Conservation (phyloP, 345 rosid species). For the Syzygium oleosum region DNA sequence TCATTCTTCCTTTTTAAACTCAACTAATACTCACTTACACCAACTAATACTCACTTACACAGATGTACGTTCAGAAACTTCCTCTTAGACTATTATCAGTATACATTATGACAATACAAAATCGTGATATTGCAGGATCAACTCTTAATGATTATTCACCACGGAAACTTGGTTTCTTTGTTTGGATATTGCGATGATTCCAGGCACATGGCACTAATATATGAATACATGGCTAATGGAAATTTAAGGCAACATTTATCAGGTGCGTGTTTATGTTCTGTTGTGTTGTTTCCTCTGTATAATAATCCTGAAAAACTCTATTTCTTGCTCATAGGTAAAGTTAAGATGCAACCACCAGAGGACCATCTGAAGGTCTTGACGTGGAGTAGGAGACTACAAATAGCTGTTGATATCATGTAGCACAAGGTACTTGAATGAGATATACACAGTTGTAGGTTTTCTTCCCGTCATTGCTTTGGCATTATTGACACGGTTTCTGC, state of each 20-base stretch:
- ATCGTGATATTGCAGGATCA: slow-evolving; percentile 1
- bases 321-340: too few relatives aligned
- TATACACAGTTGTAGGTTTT: not conserved
- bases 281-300: not conserved
- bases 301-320: not conserved
- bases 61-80: accelerated
- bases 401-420: slow-evolving; percentile 36
- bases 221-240: slow-evolving; percentile 33
- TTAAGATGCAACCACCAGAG: not conserved
- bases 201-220: slow-evolving; percentile 8
- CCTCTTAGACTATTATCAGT: too few relatives aligned
- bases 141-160: slow-evolving; percentile 19
- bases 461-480: not conserved
- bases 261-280: slow-evolving; percentile 1
- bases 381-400: slow-evolving; percentile 17
- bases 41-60: too few relatives aligned
- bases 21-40: too few relatives aligned
- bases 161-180: slow-evolving; percentile 16
- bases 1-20: too few relatives aligned
- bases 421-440: slow-evolving; percentile 13
- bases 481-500: not conserved
- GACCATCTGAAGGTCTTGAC: not conserved
- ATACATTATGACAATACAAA: too few relatives aligned
- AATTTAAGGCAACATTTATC: slow-evolving; percentile 14
- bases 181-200: slow-evolving; percentile 23